Base-by-base conservation (phyloP, 2,329 filamentous ascomycete genomes). In the Aspergillus texensis region DNA sequence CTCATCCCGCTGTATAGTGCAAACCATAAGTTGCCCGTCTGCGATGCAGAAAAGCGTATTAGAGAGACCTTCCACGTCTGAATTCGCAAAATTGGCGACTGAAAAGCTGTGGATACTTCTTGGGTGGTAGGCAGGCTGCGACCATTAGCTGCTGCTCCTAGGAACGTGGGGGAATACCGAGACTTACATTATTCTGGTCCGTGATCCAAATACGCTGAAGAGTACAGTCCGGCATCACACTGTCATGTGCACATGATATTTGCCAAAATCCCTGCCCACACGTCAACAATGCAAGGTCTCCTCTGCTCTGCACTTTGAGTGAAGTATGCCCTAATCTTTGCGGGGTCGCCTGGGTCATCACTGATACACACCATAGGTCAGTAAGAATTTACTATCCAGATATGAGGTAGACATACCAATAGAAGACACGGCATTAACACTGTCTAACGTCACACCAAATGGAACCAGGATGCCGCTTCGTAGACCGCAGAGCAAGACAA, bases 1-100 rank as follows among this genome's bases (percentile, higher is more conserved):
- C 53, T 75, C 67, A 39, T 78, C 75, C 45, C 74, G 73, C 56
- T 82, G 80, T 36, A 86, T 66, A 45, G 79, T 80, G 30, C 83
- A 82, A 57, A 83, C 80, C 14, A 84, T 74, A 62, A 86, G 75
- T 30, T 81, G 77, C 12, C 79, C 77, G 30, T 82, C 80, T 21
- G 80, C 79, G 55, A 84, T 79, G 45, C 80, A 83, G 50, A 85
- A 80, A 11, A 86, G 71, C 43, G 82, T 79, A 2, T 80, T 80
- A 16, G 75, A 74, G 12, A 82, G 70, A 16, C 68, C 68, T 24
- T 70, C 69, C 24, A 67, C 43, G 53, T 69, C 62, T 16, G 70
- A 58, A 34, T 65, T 58, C 14, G 63, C 65, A 46, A 69, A 39
- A 53, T 78, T 73, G 56, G 80, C 72, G 16, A 78, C 74, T 28